Percentiles rank a stretch among this genome's conserved stretches.
phyloP scores from a whole-genome alignment of 2,329 filamentous ascomycete species.

The Botrytis porri region DNA sequence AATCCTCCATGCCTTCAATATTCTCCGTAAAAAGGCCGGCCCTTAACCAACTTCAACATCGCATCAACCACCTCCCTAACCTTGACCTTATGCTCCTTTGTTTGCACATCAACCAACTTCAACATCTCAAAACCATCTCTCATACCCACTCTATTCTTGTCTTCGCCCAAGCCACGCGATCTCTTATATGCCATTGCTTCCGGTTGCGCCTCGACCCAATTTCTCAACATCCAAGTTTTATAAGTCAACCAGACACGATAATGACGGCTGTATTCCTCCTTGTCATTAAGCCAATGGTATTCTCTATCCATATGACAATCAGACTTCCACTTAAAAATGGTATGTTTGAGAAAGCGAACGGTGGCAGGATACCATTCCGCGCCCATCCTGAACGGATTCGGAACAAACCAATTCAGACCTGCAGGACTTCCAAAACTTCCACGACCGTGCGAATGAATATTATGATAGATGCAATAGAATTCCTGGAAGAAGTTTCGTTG shows the following conservation, averaged over 20 bases:
- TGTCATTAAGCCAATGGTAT: background rate
- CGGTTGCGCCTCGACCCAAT: slow-evolving; percentile 3
- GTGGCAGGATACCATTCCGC: background rate
- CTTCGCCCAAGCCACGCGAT: background rate
- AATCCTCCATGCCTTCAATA: background rate
- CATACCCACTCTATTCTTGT: background rate
- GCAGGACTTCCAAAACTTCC: rapidly evolving
- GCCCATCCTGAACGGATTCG: background rate
- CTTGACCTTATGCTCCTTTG: background rate
- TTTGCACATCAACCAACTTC: background rate
- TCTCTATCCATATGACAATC: background rate
- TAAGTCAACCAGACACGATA: background rate
- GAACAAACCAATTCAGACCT: background rate
- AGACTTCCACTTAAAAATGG: background rate
- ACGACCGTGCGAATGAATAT: too few relatives aligned
- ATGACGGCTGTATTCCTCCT: background rate
- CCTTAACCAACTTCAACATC: background rate
- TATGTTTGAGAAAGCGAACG: background rate
- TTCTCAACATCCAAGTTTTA: background rate
- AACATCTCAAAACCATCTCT: background rate
- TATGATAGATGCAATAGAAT: background rate
- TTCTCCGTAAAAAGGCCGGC: too few relatives aligned
- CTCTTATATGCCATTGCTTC: background rate
- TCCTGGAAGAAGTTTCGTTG: rapidly evolving
- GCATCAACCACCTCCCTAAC: background rate